Evolutionary conservation across 768 basidiomycete genomes (phyloP).

Genomic region (Mycena haematopus): DNA sequence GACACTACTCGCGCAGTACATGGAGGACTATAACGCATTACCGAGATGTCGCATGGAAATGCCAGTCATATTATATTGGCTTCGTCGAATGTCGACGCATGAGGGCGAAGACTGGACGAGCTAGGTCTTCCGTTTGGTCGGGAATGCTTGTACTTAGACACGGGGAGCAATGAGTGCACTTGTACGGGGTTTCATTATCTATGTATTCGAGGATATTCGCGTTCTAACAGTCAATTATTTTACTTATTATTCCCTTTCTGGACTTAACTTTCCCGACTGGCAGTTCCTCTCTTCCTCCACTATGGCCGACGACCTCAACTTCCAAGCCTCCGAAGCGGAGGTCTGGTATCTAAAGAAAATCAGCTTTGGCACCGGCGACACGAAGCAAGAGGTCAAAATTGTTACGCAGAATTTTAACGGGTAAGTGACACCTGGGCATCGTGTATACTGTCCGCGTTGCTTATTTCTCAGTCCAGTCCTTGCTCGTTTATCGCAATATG

Average conservation of each 20-base stretch:
- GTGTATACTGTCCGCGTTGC: constrained; percentile 1
- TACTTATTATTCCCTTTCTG: not conserved
- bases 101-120: too few species aligned
- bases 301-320: constrained; percentile 11
- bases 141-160: too few species aligned
- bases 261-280: not conserved
- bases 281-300: not conserved
- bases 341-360: constrained; percentile 84
- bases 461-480: constrained; percentile 54
- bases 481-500: constrained; percentile 93
- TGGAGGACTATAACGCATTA: too few species aligned
- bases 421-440: constrained; percentile 54
- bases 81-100: too few species aligned
- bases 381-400: constrained; percentile 54
- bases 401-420: constrained; percentile 88
- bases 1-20: too few species aligned
- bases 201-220: too few species aligned
- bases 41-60: too few species aligned
- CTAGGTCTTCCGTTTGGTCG: too few species aligned
- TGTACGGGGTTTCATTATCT: too few species aligned
- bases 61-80: too few species aligned
- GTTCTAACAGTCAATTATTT: not conserved
- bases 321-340: constrained; percentile 51
- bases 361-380: constrained; percentile 47
- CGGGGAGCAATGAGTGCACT: too few species aligned